phyloP scores from a whole-genome alignment of 1,139 yeast genomes.

The Protomyces inundatus region DNA sequence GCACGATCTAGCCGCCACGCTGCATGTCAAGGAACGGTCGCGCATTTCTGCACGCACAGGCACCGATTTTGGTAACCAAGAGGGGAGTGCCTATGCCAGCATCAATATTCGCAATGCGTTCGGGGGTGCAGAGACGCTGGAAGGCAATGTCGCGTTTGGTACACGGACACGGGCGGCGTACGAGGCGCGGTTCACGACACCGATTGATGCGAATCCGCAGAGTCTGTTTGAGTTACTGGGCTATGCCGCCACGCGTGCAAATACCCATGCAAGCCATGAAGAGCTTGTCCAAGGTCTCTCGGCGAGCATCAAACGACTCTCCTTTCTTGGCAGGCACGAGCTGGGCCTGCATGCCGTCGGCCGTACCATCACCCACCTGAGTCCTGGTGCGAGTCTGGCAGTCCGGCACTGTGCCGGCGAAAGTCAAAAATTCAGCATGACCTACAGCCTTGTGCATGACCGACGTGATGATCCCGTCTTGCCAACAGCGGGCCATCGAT shows the following conservation, averaged over 20 bases:
- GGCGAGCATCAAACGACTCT: constrained; percentile 4
- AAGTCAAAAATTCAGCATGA: constrained; percentile 39
- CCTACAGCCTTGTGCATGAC: constrained; percentile 37
- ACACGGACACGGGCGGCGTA: constrained; percentile 69
- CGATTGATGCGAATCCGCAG: constrained; percentile 42
- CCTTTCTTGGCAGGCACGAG: constrained; percentile 41
- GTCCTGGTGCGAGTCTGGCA: constrained; percentile 36
- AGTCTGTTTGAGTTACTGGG: constrained; percentile 15
- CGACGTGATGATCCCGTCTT: constrained; percentile 37
- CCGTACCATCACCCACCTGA: constrained; percentile 52
- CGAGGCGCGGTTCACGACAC: constrained; percentile 44
- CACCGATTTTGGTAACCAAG: constrained; percentile 91
- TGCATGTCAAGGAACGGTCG: constrained; percentile 57
- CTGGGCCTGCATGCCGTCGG: constrained; percentile 59
- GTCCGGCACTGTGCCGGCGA: constrained; percentile 42
- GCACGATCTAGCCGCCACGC: constrained; percentile 36
- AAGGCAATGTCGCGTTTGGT: constrained; percentile 73
- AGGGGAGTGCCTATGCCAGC: constrained; percentile 79
- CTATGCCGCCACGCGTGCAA: constrained; percentile 11
- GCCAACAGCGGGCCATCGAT: constrained; percentile 49
- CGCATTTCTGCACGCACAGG: constrained; percentile 77
- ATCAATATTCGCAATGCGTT: constrained; percentile 64
- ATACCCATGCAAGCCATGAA: constrained; percentile 28
- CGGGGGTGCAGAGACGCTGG: constrained; percentile 81
- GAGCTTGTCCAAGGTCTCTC: constrained; percentile 18